Evolutionary conservation across 768 basidiomycete genomes (phyloP).

Genomic region (Pisolithus orientalis): DNA sequence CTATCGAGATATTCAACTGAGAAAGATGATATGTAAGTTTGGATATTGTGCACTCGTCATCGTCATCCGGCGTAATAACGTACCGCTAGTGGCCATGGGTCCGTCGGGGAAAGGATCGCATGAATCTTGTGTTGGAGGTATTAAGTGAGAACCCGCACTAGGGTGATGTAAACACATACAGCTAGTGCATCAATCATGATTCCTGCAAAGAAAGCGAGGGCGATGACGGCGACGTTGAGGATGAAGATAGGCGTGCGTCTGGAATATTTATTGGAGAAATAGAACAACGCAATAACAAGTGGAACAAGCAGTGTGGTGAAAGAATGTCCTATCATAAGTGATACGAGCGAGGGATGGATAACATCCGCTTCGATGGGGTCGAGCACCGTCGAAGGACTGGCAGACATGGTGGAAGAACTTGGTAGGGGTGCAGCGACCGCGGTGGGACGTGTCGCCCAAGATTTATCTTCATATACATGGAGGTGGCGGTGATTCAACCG

Average conservation of each 20-base stretch:
- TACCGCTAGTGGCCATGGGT: conserved; percentile 13
- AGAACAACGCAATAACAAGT: conserved; percentile 25
- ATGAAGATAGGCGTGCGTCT: conserved; percentile 23
- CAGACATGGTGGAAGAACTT: neutral
- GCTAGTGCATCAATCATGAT: conserved; percentile 14
- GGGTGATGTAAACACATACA: conserved; percentile 2
- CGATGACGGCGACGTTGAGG: conserved; percentile 19
- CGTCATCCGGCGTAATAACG: neutral
- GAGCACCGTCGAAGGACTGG: neutral
- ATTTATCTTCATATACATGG: too few species aligned
- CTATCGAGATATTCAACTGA: conserved; percentile 23
- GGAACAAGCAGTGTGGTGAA: conserved; percentile 26
- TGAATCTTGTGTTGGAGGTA: conserved; percentile 17
- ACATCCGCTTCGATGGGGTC: neutral
- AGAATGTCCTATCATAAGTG: conserved; percentile 25
- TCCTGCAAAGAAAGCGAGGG: conserved; percentile 17
- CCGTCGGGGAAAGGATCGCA: conserved; percentile 16
- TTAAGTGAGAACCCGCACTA: neutral
- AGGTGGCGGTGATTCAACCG: too few species aligned
- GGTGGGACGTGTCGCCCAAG: too few species aligned
- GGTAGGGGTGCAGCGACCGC: too few species aligned
- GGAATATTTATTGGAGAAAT: conserved; percentile 21
- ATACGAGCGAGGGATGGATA: conserved; percentile 16
- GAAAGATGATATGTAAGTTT: neutral
- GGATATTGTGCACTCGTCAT: too few species aligned